phyloP scores from a whole-genome alignment of 2,329 filamentous ascomycete genomes.

The Thielaviopsis ethacetica region DNA sequence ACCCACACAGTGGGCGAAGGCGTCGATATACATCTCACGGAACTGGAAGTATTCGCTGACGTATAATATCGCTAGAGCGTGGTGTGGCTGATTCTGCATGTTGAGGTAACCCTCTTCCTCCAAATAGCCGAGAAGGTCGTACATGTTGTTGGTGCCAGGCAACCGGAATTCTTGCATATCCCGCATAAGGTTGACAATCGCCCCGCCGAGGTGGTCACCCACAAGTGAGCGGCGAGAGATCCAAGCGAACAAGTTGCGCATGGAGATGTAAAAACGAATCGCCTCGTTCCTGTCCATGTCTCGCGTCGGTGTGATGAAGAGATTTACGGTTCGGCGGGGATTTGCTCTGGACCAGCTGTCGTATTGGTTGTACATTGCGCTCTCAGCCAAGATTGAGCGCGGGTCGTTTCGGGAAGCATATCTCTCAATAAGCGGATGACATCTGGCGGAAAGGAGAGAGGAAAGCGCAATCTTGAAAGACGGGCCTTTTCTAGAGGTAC shows the following conservation, averaged over 20 bases:
- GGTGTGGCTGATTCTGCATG: constrained; percentile 46
- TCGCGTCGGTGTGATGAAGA: constrained; percentile 54
- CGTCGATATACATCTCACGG: constrained; percentile 50
- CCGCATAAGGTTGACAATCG: constrained; percentile 47
- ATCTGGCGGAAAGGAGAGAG: constrained; percentile 39
- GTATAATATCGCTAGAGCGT: constrained; percentile 50
- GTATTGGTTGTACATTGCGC: constrained; percentile 16
- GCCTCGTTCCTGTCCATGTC: constrained; percentile 34
- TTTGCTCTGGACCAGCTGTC: constrained; percentile 19
- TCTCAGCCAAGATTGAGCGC: constrained; percentile 2
- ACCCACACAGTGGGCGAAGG: constrained; percentile 63
- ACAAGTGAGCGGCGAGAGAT: constrained; percentile 49
- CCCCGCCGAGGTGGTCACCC: constrained; percentile 45
- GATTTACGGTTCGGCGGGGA: constrained; percentile 28
- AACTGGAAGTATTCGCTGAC: constrained; percentile 51
- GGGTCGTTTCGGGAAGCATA: constrained; percentile 18
- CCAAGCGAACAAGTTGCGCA: constrained; percentile 63
- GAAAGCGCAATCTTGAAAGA: constrained; percentile 50
- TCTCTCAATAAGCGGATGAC: constrained; percentile 41
- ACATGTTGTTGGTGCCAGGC: constrained; percentile 35
- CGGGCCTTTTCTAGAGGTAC: constrained; percentile 47
- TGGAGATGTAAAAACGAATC: constrained; percentile 48
- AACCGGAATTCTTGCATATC: constrained; percentile 47
- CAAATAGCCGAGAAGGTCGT: constrained; percentile 48
- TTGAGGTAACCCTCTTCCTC: constrained; percentile 54